Evolutionary conservation across 2,329 filamentous ascomycete species (phyloP).

Genomic region (Rutstroemia sp.): DNA sequence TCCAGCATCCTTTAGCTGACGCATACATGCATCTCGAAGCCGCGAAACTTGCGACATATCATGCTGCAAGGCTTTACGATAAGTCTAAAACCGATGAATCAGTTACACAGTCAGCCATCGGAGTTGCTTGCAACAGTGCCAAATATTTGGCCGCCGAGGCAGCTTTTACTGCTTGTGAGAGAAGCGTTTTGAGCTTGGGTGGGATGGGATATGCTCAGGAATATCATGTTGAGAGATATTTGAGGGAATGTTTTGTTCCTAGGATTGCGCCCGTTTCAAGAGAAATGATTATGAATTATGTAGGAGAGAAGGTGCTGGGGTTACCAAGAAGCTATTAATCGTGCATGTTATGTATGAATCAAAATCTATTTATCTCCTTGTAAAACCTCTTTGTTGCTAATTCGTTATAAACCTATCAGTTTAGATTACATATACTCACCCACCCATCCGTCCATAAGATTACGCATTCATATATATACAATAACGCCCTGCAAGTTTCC

Average conservation of each 20-base stretch:
- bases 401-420: too few relatives aligned
- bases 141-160: slow-evolving; percentile 65
- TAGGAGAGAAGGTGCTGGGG: slow-evolving; percentile 59
- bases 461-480: too few relatives aligned
- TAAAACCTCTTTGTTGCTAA: too few relatives aligned
- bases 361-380: too few relatives aligned
- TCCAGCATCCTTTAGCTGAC: slow-evolving; percentile 58
- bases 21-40: slow-evolving; percentile 59
- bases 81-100: slow-evolving; percentile 41
- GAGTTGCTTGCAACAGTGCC: slow-evolving; percentile 60
- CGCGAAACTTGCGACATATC: slow-evolving; percentile 58
- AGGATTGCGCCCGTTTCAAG: slow-evolving; percentile 57
- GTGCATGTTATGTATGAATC: too few relatives aligned
- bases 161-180: slow-evolving; percentile 54
- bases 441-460: too few relatives aligned
- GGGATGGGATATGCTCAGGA: slow-evolving; percentile 60
- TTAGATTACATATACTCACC: too few relatives aligned
- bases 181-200: slow-evolving; percentile 50
- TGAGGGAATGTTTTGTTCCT: slow-evolving; percentile 58
- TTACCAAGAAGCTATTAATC: slow-evolving; percentile 59
- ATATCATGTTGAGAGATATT: slow-evolving; percentile 59
- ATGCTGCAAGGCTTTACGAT: slow-evolving; percentile 57
- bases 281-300: slow-evolving; percentile 72
- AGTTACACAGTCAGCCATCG: slow-evolving; percentile 48
- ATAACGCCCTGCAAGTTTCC: too few relatives aligned